A percentile compares a stretch with the other conserved stretches of the same genome.
These are phyloP conservation scores for Solanum chiquidenum DNA, from an alignment of 257 asterid genomes.

Conservation along the genomic window DNA sequence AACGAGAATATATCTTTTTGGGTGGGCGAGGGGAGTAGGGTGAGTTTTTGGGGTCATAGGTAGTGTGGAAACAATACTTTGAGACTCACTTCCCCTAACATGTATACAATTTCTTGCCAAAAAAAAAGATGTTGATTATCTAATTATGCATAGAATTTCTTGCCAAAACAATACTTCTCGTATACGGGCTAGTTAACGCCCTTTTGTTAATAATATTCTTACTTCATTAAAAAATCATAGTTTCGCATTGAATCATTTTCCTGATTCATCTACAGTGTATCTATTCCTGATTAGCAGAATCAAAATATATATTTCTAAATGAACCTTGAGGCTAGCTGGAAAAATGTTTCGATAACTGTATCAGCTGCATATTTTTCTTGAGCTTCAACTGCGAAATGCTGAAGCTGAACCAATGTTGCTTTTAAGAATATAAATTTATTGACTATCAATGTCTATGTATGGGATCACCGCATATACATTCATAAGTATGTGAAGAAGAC, in stretches of 20 bases:
- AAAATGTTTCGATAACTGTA: not conserved
- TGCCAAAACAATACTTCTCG: not conserved
- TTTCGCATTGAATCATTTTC: not conserved
- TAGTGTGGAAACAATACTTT: not conserved
- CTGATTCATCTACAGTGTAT: not conserved
- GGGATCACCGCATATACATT: not conserved
- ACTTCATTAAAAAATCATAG: not conserved
- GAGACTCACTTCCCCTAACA: not conserved
- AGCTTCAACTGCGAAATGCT: not conserved
- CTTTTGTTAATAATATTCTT: not conserved
- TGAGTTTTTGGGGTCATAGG: not conserved
- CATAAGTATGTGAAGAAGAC: not conserved
- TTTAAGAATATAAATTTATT: not conserved
- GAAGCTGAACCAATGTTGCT: not conserved
- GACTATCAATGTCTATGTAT: not conserved
- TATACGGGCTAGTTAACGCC: not conserved
- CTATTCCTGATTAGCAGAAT: not conserved
- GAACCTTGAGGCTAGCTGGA: not conserved
- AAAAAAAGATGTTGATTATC: not conserved
- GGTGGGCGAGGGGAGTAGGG: not conserved
- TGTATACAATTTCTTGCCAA: not conserved
- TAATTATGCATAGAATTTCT: not conserved
- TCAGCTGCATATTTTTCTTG: not conserved
- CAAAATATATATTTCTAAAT: not conserved
- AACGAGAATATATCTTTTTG: not conserved